A percentile compares a stretch with the other conserved stretches of the same genome.
Conservation (phyloP, 352 stramenopile genomes). For the Pythium coloratum region DNA sequence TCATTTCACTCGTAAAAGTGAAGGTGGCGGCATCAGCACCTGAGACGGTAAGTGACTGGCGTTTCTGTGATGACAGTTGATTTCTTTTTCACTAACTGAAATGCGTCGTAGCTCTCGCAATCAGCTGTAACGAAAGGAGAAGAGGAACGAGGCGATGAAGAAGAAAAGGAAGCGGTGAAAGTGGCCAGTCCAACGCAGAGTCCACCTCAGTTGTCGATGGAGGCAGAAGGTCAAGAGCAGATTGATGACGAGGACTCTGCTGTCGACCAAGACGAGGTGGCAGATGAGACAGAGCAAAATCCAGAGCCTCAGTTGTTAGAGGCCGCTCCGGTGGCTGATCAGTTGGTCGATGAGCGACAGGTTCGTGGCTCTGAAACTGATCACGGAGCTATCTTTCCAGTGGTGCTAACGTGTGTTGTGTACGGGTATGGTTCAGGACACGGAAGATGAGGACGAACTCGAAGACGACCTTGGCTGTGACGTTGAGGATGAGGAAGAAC, state of each 20-base stretch:
- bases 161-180: not conserved
- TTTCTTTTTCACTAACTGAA: not conserved
- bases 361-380: not conserved
- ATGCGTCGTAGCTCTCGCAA: not conserved
- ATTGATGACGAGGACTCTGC: not conserved
- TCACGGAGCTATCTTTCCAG: no score
- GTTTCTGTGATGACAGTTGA: not conserved
- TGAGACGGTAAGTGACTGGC: not conserved
- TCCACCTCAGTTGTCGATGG: not conserved
- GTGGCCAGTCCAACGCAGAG: not conserved
- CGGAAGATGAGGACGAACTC: not conserved
- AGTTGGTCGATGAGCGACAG: not conserved
- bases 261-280: not conserved
- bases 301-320: not conserved
- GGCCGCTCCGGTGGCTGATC: not conserved
- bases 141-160: not conserved
- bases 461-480: not conserved
- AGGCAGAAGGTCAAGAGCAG: not conserved
- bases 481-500: not conserved
- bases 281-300: not conserved
- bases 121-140: not conserved
- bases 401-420: not conserved
- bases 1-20: conserved; percentile 17
- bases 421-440: not conserved
- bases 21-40: not conserved